These are phyloP conservation scores for Mrakia blollopis DNA, from an alignment of 768 basidiomycete species.

Conservation along the genomic window DNA sequence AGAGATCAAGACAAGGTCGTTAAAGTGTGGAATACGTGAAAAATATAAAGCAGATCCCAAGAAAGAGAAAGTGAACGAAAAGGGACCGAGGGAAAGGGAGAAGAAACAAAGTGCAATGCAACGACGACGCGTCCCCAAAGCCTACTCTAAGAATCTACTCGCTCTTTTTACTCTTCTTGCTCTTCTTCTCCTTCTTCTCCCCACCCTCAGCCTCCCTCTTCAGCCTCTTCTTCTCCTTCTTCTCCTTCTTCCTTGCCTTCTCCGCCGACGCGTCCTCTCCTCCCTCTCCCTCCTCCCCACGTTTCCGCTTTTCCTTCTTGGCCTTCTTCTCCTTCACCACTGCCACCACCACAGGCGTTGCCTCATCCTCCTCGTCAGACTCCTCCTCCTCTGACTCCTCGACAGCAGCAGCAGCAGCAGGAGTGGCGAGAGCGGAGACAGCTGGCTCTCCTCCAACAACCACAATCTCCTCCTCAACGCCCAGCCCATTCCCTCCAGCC, in stretches of 20 bases:
- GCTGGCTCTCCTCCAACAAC: conserved; percentile 1
- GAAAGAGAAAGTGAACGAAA: no score
- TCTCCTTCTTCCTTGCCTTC: conserved; percentile 21
- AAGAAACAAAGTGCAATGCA: no score
- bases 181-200: conserved; percentile 32
- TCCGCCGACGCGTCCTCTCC: not conserved
- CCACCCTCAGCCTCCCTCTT: not conserved
- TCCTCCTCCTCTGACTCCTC: conserved; percentile 12
- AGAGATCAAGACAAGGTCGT: no score
- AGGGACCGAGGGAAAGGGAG: no score
- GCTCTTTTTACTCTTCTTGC: conserved; percentile 10
- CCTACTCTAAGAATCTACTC: conserved; percentile 31
- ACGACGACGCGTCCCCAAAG: no score
- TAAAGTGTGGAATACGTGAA: no score
- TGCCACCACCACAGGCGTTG: no score
- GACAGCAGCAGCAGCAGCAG: not conserved
- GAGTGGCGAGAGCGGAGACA: not conserved
- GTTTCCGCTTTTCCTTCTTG: conserved; percentile 28
- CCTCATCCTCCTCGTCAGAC: not conserved
- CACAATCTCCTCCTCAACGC: conserved; percentile 14
- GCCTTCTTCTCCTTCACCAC: conserved; percentile 24
- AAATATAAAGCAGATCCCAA: no score
- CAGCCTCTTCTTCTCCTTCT: conserved; percentile 16
- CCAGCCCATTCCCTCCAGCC: not conserved
- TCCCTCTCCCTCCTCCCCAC: not conserved